Evolutionary conservation across 495 filamentous ascomycete genomes (phyloP), one percentile per base, ranked within the genome.

Genomic region (Penicillium mononematosum): DNA sequence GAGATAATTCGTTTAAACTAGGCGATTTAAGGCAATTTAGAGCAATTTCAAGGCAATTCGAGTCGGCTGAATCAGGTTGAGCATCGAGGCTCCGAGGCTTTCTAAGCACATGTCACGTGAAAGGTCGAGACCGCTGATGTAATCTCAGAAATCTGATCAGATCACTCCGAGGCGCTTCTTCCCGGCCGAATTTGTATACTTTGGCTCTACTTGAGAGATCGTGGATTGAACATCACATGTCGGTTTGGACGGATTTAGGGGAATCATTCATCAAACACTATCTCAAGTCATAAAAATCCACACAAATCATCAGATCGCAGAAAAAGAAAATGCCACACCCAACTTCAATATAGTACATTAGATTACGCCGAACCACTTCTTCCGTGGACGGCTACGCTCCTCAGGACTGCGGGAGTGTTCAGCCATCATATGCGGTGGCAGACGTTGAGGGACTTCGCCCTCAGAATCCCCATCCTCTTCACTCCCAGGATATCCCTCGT

Each of bases 341-440:
- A 49, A 27, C 58, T 42, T 64, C 36, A 39, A 60, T 64, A 64
- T 41, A 61, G 47, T 64, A 65, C 57, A 63, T 65, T 53, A 70
- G 31, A 68, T 60, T 42, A 72, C 55, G 5, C 75, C 70, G 61
- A 76, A 70, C 75, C 75, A 78, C 58, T 71, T 76, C 65, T 70
- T 76, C 24, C 69, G 56, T 31, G 50, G 51, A 39, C 50, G 55
- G 25, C 22, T 36, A 22, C 56, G 50, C 24, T 69, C 62, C 29
- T 67, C 53, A 24, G 48, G 16, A 17, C 6, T 34, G 5, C 43
- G 47, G 8, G 60, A 61, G 12, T 51, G 36, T 19, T 60, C 62
- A 27, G 57, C 61, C 5, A 65, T 34, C 27, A 58, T 53, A 12
- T 67, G 58, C 2, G 54, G 46, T 2, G 64, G 66, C 34, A 65